Evolutionary conservation across 768 basidiomycete genomes (phyloP).

Genomic region (Auriscalpium vulgare): DNA sequence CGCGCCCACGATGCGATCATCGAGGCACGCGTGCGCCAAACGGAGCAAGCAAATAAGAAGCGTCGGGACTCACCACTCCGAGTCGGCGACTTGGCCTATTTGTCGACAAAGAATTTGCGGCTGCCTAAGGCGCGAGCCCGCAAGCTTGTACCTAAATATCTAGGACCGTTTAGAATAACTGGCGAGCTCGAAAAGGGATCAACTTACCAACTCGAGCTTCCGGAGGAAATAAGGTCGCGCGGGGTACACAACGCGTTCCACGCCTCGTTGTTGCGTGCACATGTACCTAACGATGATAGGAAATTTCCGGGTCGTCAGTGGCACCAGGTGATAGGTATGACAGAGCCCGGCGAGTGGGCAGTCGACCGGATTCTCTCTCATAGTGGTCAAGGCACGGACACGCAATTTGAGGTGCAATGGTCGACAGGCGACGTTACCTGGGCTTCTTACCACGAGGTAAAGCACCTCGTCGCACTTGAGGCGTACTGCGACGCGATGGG

Average conservation of each 20-base stretch:
- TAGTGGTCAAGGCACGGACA: not conserved
- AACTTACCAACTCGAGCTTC: not conserved
- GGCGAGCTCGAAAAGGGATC: not conserved
- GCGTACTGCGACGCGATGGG: not conserved
- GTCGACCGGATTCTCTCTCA: not conserved
- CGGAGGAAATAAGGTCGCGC: not conserved
- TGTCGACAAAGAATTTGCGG: constrained; percentile 8
- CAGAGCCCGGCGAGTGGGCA: not conserved
- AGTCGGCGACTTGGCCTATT: constrained; percentile 24
- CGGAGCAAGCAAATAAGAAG: constrained; percentile 22
- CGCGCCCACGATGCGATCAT: constrained; percentile 32
- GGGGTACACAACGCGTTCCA: not conserved
- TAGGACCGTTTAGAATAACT: not conserved
- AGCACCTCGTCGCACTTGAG: not conserved
- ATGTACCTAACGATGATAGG: not conserved
- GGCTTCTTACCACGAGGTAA: not conserved
- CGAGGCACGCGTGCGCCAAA: constrained; percentile 22
- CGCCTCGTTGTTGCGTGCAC: not conserved
- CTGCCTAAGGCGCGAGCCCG: not conserved
- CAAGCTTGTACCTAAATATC: not conserved
- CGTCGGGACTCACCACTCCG: not conserved
- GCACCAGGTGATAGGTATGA: not conserved
- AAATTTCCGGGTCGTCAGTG: not conserved
- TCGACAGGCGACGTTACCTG: not conserved
- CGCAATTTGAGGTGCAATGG: not conserved